Conservation (phyloP, 306 rosid species). For the Pueraria montana region DNA sequence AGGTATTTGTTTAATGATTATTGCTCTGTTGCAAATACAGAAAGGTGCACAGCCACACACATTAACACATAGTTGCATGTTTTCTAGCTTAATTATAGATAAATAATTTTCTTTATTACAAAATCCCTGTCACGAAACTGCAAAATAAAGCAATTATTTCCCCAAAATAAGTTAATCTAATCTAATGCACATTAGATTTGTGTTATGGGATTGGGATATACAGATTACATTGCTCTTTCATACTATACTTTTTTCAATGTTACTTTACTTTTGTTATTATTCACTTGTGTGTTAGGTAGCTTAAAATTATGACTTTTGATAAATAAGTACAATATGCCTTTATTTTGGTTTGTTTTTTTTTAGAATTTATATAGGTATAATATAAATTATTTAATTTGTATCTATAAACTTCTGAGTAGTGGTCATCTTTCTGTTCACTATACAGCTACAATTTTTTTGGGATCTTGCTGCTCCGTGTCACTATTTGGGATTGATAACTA, state of each 20-base stretch:
- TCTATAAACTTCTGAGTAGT: background rate
- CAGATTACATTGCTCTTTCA: background rate
- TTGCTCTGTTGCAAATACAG: background rate
- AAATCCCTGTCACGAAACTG: background rate
- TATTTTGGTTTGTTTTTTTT: background rate
- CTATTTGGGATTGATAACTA: background rate
- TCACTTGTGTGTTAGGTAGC: background rate
- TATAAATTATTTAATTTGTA: background rate
- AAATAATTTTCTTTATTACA: background rate
- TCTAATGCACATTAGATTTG: background rate
- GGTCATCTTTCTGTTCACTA: background rate
- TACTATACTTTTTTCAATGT: background rate
- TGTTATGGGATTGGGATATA: conserved; percentile 16
- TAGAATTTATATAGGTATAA: background rate
- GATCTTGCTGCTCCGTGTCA: background rate
- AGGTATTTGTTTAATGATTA: conserved; percentile 58
- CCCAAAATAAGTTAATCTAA: background rate
- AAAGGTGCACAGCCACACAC: background rate
- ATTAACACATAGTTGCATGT: background rate
- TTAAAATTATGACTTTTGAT: conserved; percentile 12
- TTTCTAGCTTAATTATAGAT: background rate
- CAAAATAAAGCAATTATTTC: background rate
- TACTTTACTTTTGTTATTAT: background rate
- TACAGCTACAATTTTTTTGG: background rate
- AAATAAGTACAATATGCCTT: background rate